A percentile compares a stretch with the other conserved stretches of the same genome.
phyloP scores from a whole-genome alignment of 148 eudicot species.

The Arbutus unedo region DNA sequence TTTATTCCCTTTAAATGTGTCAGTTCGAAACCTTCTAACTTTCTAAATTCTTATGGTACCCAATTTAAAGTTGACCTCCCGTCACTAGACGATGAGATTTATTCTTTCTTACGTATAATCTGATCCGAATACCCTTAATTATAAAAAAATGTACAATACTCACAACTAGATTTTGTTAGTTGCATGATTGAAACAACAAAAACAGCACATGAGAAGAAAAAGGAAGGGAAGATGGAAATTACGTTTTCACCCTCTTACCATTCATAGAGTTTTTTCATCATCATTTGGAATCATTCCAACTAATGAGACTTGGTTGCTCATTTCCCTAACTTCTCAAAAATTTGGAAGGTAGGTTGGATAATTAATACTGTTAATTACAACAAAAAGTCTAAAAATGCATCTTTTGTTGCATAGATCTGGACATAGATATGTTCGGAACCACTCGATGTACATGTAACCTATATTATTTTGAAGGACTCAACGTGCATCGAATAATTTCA shows the following conservation, averaged over 20 bases:
- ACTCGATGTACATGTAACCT: too few species aligned
- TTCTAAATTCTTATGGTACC: too few species aligned
- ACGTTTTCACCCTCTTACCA: background rate
- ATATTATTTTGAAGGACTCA: too few species aligned
- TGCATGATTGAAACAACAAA: background rate
- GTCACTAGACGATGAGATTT: too few species aligned
- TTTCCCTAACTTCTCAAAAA: background rate
- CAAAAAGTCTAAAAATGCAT: too few species aligned
- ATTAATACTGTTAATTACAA: background rate
- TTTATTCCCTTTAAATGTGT: too few species aligned
- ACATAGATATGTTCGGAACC: background rate
- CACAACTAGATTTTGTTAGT: background rate
- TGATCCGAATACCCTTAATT: background rate
- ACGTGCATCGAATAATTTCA: too few species aligned
- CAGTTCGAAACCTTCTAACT: too few species aligned
- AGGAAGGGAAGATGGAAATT: background rate
- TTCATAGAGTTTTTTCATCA: background rate
- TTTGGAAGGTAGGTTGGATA: slow-evolving; percentile 10
- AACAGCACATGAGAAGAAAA: background rate
- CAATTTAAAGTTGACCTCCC: too few species aligned
- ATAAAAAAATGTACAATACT: background rate
- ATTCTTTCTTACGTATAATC: too few species aligned
- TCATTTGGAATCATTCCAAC: slow-evolving; percentile 3
- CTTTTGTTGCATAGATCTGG: background rate
- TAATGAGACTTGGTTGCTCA: slow-evolving; percentile 29